A percentile compares a stretch with the other conserved stretches of the same genome.
These are phyloP conservation scores for Neurospora sp. DNA, from an alignment of 495 filamentous ascomycete species.

Conservation along the genomic window DNA sequence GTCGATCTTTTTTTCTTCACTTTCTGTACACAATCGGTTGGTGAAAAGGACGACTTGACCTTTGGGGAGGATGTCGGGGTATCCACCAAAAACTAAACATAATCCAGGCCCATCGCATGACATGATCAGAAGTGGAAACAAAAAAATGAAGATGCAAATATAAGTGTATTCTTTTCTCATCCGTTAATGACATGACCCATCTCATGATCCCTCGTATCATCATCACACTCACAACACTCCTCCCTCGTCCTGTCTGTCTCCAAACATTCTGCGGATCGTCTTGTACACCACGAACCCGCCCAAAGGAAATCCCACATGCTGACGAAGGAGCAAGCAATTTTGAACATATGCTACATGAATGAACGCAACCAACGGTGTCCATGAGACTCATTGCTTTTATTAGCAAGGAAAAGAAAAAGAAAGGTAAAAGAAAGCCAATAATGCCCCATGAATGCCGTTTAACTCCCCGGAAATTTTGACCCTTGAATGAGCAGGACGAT, in stretches of 20 bases:
- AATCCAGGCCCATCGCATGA: not conserved
- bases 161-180: not conserved
- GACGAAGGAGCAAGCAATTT: not conserved
- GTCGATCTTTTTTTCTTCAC: not conserved
- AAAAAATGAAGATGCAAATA: not conserved
- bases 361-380: not conserved
- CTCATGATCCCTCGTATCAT: not conserved
- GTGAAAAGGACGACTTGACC: not conserved
- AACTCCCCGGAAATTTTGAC: not conserved
- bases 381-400: not conserved
- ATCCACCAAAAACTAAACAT: no score
- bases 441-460: not conserved
- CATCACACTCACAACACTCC: not conserved
- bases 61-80: no score
- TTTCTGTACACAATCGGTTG: no score
- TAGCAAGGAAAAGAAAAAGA: not conserved
- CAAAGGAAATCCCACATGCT: not conserved
- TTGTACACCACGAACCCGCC: not conserved
- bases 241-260: not conserved
- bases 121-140: not conserved
- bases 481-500: not conserved
- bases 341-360: not conserved
- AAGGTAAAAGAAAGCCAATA: not conserved
- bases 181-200: not conserved
- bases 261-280: not conserved